Conservation (phyloP, 257 asterid genomes). For the Nicotiana obtusifolia region DNA sequence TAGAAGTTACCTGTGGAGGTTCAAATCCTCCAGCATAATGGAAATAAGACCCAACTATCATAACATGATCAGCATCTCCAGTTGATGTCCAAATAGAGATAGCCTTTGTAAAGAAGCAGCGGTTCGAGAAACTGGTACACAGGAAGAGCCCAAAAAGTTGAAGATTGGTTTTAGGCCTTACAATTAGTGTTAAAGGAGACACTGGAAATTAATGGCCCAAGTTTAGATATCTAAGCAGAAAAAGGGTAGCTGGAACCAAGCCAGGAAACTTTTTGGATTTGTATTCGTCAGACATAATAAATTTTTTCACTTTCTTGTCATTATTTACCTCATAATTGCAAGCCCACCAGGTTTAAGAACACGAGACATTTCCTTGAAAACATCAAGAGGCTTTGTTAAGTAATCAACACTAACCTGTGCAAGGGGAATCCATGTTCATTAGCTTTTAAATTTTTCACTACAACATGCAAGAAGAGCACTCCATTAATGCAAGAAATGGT, state of each 20-base stretch:
- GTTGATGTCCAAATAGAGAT: slow-evolving; percentile 96
- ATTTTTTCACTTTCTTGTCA: background rate
- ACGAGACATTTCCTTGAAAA: slow-evolving; percentile 83
- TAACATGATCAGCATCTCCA: slow-evolving; percentile 84
- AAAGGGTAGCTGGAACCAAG: background rate
- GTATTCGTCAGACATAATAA: background rate
- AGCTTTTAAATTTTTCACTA: background rate
- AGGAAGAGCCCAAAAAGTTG: slow-evolving; percentile 15
- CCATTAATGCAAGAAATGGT: background rate
- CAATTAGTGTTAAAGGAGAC: background rate
- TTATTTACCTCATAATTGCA: slow-evolving; percentile 66
- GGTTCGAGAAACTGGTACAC: slow-evolving; percentile 74
- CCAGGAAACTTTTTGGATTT: background rate
- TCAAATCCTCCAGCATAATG: slow-evolving; percentile 97
- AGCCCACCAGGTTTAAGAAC: slow-evolving; percentile 92
- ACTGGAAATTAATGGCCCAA: background rate
- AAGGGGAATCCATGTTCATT: slow-evolving; percentile 15
- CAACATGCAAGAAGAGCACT: background rate
- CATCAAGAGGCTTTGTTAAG: slow-evolving; percentile 73
- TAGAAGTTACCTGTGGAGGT: slow-evolving; percentile 74
- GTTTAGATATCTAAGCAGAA: background rate
- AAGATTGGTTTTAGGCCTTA: background rate
- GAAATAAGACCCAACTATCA: slow-evolving; percentile 90
- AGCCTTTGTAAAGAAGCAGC: slow-evolving; percentile 96
- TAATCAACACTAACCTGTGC: slow-evolving; percentile 97